These are phyloP conservation scores for Globisporangium uncinulatum DNA, from an alignment of 352 stramenopile genomes.

Conservation along the genomic window DNA sequence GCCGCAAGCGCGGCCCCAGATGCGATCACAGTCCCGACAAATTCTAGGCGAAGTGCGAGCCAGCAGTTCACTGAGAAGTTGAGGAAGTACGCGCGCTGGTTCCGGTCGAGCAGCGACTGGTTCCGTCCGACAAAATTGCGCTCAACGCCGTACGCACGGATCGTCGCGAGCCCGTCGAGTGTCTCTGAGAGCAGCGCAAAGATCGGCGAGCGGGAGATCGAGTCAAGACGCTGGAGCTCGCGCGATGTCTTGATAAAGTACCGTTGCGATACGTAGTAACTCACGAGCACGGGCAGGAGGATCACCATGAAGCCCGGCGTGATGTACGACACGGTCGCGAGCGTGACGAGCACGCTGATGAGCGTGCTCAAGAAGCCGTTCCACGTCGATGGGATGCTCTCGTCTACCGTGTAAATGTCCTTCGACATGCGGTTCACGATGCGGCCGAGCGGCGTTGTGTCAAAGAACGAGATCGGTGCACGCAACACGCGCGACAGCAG, in stretches of 20 bases:
- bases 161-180: slow-evolving; percentile 92
- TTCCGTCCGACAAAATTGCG: slow-evolving; percentile 48
- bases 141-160: slow-evolving; percentile 78
- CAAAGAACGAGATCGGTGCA: slow-evolving; percentile 74
- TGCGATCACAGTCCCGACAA: slow-evolving; percentile 58
- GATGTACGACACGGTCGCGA: slow-evolving; percentile 66
- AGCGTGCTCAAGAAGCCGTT: slow-evolving; percentile 68
- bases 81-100: slow-evolving; percentile 70
- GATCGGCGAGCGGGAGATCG: slow-evolving; percentile 90
- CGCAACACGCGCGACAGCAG: slow-evolving; percentile 90
- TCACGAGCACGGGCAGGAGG: slow-evolving; percentile 59
- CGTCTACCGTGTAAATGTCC: slow-evolving; percentile 75
- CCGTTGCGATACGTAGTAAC: slow-evolving; percentile 73
- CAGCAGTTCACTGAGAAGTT: slow-evolving; percentile 76
- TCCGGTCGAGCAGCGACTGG: slow-evolving; percentile 47
- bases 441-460: slow-evolving; percentile 71
- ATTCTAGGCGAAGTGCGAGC: slow-evolving; percentile 70
- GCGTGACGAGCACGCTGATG: slow-evolving; percentile 55
- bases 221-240: slow-evolving; percentile 96
- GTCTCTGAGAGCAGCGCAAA: slow-evolving; percentile 94
- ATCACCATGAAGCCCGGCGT: slow-evolving; percentile 69
- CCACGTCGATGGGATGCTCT: slow-evolving; percentile 63
- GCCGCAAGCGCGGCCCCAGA: slow-evolving; percentile 44
- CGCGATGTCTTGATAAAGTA: slow-evolving; percentile 91
- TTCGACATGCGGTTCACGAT: slow-evolving; percentile 80